Evolutionary conservation across 1,284 basidiomycete genomes (phyloP).

Genomic region (Trichosporon ovoides): DNA sequence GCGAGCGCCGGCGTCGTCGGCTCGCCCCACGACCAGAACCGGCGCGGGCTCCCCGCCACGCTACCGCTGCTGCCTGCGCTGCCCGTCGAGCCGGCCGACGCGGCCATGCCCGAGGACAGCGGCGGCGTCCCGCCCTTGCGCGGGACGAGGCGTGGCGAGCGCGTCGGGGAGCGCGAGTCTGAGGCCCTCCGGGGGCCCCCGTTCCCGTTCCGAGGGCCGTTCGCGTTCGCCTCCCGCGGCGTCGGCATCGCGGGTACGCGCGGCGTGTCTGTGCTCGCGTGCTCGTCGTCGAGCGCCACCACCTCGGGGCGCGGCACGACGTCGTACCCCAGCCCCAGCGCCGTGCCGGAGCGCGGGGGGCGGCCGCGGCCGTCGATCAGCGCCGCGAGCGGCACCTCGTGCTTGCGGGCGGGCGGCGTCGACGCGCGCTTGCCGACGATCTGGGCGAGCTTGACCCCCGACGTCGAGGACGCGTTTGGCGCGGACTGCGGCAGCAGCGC

Average conservation of each 20-base stretch:
- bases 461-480: not conserved
- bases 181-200: slow-evolving; percentile 2
- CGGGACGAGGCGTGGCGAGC: not conserved
- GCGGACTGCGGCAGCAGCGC: slow-evolving; percentile 19
- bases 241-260: slow-evolving; percentile 1
- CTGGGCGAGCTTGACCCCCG: not conserved
- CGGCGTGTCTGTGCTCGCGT: not conserved
- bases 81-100: not conserved
- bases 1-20: slow-evolving; percentile 22
- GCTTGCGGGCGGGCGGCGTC: not conserved
- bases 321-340: slow-evolving; percentile 40
- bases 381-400: slow-evolving; percentile 13
- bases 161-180: slow-evolving; percentile 2
- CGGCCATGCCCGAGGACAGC: not conserved
- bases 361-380: slow-evolving; percentile 36
- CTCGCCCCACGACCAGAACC: slow-evolving; percentile 15
- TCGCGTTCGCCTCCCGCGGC: slow-evolving; percentile 3
- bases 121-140: not conserved
- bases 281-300: slow-evolving; percentile 28
- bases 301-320: slow-evolving; percentile 37
- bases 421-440: not conserved
- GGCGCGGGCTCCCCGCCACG: slow-evolving; percentile 22
- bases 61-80: not conserved
- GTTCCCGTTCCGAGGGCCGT: no score
- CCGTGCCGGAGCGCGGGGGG: slow-evolving; percentile 38